phyloP scores from a whole-genome alignment of 176 grass and related monocot genomes.

The Triticum timopheevii region DNA sequence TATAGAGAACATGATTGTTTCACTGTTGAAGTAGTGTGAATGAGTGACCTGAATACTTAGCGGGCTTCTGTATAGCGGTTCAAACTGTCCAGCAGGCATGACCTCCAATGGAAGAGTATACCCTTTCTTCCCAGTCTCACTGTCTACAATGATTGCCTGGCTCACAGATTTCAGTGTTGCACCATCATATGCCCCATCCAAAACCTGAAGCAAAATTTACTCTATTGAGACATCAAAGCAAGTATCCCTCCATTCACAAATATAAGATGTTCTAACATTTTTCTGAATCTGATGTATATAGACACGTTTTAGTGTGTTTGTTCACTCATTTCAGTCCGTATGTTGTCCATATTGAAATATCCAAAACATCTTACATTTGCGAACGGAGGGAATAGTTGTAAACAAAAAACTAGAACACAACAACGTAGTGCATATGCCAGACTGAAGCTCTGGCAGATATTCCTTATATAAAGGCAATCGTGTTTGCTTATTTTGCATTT shows the following conservation, averaged over 20 bases:
- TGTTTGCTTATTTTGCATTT: background rate
- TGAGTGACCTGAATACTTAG: slow-evolving; percentile 78
- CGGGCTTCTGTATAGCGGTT: slow-evolving; percentile 87
- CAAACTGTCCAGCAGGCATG: slow-evolving; percentile 90
- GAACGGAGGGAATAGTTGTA: background rate
- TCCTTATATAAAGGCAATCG: background rate
- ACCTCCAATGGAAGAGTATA: slow-evolving; percentile 81
- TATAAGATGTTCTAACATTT: no score
- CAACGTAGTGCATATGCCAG: background rate
- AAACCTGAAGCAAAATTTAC: slow-evolving; percentile 52
- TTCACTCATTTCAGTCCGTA: no score
- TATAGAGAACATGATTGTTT: background rate
- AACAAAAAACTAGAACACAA: background rate
- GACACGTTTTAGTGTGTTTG: no score
- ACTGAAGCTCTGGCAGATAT: background rate
- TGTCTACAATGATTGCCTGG: slow-evolving; percentile 83
- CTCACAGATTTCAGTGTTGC: slow-evolving; percentile 72
- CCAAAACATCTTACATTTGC: no score
- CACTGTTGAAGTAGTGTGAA: background rate
- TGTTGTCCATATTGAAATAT: no score
- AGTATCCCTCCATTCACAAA: background rate
- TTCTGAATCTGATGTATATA: no score
- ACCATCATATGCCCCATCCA: slow-evolving; percentile 82
- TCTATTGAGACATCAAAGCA: slow-evolving; percentile 15
- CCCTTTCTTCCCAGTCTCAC: slow-evolving; percentile 56